These are phyloP conservation scores for Phtheirospermum japonicum DNA, from an alignment of 257 asterid genomes.

Conservation along the genomic window DNA sequence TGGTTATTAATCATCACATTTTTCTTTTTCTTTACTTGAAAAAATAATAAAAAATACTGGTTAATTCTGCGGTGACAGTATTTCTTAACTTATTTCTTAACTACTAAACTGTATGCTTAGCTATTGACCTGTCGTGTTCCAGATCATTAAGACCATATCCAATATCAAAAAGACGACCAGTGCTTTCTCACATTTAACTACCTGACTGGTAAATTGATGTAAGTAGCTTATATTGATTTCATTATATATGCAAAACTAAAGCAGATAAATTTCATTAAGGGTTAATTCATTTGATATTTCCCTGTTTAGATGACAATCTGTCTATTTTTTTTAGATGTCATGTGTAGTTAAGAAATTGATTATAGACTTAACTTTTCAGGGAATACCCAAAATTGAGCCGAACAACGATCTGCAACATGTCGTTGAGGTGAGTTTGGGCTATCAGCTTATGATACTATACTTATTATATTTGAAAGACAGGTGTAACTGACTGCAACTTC, in stretches of 20 bases:
- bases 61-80: no score
- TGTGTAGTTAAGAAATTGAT: conserved; percentile 10
- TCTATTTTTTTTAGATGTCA: no score
- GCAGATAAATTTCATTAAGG: not conserved
- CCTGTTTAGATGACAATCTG: no score
- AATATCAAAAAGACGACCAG: conserved; percentile 59
- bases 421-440: conserved; percentile 73
- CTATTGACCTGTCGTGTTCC: conserved; percentile 21
- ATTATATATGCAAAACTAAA: conserved; percentile 3
- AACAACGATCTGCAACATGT: conserved; percentile 81
- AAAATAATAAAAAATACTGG: no score
- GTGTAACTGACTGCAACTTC: conserved; percentile 28
- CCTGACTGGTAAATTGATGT: conserved; percentile 99
- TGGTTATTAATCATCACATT: conserved; percentile 45
- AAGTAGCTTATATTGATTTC: conserved; percentile 35
- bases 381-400: conserved; percentile 89
- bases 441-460: conserved; percentile 5
- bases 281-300: not conserved
- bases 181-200: conserved; percentile 73
- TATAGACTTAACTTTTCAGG: conserved; percentile 56
- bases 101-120: not conserved
- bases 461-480: not conserved
- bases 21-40: not conserved
- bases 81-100: no score
- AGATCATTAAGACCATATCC: conserved; percentile 81